phyloP scores from a whole-genome alignment of 768 basidiomycete species.

The Phaeolepiota aurea region DNA sequence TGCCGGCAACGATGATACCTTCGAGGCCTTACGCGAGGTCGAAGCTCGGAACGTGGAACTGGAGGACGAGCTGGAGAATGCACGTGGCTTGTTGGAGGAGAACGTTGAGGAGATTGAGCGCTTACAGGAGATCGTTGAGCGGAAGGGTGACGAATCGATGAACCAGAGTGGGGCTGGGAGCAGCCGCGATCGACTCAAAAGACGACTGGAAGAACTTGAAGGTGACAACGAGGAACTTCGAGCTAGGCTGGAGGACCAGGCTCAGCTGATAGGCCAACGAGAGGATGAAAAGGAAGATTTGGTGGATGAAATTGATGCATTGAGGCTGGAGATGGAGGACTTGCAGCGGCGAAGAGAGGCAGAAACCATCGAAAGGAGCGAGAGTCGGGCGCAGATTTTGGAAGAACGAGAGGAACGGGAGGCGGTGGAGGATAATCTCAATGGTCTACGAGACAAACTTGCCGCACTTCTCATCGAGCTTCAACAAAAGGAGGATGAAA shows the following conservation, averaged over 20 bases:
- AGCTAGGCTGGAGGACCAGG: slow-evolving; percentile 47
- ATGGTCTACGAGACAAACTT: slow-evolving; percentile 64
- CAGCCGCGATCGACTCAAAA: slow-evolving; percentile 33
- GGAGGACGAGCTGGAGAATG: slow-evolving; percentile 67
- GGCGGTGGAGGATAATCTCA: slow-evolving; percentile 72
- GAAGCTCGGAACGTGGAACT: slow-evolving; percentile 60
- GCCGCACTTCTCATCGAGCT: slow-evolving; percentile 78
- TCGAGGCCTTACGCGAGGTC: slow-evolving; percentile 43
- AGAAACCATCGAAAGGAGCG: slow-evolving; percentile 59
- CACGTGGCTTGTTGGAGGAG: slow-evolving; percentile 64
- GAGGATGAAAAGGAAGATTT: slow-evolving; percentile 73
- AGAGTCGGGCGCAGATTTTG: slow-evolving; percentile 61
- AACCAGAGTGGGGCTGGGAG: slow-evolving; percentile 31
- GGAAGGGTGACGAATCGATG: slow-evolving; percentile 32
- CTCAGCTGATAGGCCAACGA: slow-evolving; percentile 41
- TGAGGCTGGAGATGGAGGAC: slow-evolving; percentile 62
- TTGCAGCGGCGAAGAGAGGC: slow-evolving; percentile 52
- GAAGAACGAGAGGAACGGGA: slow-evolving; percentile 72
- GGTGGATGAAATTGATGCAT: slow-evolving; percentile 52
- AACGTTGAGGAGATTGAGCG: slow-evolving; percentile 79
- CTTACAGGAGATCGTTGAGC: slow-evolving; percentile 61
- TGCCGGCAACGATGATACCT: slow-evolving; percentile 29
- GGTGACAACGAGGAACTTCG: slow-evolving; percentile 57
- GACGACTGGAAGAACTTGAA: slow-evolving; percentile 49
- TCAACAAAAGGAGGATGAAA: slow-evolving; percentile 81